Conservation (phyloP, 2,329 filamentous ascomycete genomes). For the Beauveria asiatica region DNA sequence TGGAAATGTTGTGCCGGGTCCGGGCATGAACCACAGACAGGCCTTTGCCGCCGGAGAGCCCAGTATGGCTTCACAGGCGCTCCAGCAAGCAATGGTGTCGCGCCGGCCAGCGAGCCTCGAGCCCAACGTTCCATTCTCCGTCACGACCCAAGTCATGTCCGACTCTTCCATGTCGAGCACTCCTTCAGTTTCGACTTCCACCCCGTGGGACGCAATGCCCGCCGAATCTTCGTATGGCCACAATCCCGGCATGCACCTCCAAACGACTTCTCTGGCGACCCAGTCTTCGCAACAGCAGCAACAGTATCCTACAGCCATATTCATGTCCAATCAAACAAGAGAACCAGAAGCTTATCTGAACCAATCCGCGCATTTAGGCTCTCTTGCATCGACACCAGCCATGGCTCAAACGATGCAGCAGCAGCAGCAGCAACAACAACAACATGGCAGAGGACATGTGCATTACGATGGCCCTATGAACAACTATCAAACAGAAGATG, state of each 20-base stretch:
- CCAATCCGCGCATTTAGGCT: background rate
- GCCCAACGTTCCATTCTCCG: constrained; percentile 18
- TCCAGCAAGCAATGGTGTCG: constrained; percentile 31
- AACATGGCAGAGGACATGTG: background rate
- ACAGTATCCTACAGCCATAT: background rate
- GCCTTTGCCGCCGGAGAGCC: constrained; percentile 12
- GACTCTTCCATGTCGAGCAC: constrained; percentile 25
- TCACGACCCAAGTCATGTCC: constrained; percentile 24
- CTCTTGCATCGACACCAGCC: background rate
- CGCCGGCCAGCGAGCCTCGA: constrained; percentile 25
- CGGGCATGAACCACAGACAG: background rate
- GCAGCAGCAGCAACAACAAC: background rate
- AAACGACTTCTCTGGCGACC: background rate
- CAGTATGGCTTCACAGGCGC: constrained; percentile 21
- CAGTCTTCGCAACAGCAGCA: background rate
- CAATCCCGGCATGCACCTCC: background rate
- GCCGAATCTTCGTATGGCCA: constrained; percentile 4
- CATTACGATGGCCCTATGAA: background rate
- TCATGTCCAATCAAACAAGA: background rate
- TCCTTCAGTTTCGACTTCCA: constrained; percentile 23
- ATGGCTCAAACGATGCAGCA: background rate
- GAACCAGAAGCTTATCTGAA: background rate
- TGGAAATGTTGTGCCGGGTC: background rate
- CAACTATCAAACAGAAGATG: background rate
- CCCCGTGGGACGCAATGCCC: constrained; percentile 23